Percentiles rank a stretch among this genome's conserved stretches.
Evolutionary conservation across 257 asterid species (phyloP).

Genomic region (Haberlea rhodopensis): DNA sequence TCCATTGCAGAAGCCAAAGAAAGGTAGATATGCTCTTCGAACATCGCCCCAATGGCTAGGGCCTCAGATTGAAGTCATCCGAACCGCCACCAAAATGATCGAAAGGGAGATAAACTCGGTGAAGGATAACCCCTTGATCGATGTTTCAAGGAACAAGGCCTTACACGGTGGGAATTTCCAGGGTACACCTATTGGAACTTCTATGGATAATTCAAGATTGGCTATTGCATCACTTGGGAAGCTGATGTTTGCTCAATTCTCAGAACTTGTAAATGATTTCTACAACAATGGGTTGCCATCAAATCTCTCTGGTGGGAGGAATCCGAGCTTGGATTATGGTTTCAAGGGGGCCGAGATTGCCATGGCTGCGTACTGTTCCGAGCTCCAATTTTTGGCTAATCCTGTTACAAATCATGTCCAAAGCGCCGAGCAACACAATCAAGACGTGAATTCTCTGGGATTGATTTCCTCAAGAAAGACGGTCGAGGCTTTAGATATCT

Average conservation of each 20-base stretch:
- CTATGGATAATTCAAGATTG: slow-evolving; percentile 50
- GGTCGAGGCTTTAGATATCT: slow-evolving; percentile 45
- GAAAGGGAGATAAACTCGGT: slow-evolving; percentile 59
- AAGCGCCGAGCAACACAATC: slow-evolving; percentile 63
- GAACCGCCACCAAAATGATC: slow-evolving; percentile 48
- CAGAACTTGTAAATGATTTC: slow-evolving; percentile 53
- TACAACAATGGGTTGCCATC: slow-evolving; percentile 59
- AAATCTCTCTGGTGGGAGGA: slow-evolving; percentile 55
- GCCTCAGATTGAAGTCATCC: slow-evolving; percentile 52
- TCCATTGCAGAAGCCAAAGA: slow-evolving; percentile 52
- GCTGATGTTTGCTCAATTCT: slow-evolving; percentile 52
- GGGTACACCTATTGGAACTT: slow-evolving; percentile 53
- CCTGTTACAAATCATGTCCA: slow-evolving; percentile 61
- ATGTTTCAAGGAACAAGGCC: slow-evolving; percentile 56
- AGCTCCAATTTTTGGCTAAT: slow-evolving; percentile 54
- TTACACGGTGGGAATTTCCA: slow-evolving; percentile 62
- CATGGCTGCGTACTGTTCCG: slow-evolving; percentile 56
- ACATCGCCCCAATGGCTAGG: slow-evolving; percentile 65
- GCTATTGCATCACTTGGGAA: slow-evolving; percentile 49
- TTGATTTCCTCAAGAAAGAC: slow-evolving; percentile 56
- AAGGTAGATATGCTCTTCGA: slow-evolving; percentile 50
- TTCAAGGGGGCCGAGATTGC: slow-evolving; percentile 55
- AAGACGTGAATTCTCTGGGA: slow-evolving; percentile 57
- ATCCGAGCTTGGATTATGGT: slow-evolving; percentile 58
- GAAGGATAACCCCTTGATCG: slow-evolving; percentile 55